Evolutionary conservation across 768 basidiomycete species (phyloP).

Genomic region (Rhizopogon vulgaris): DNA sequence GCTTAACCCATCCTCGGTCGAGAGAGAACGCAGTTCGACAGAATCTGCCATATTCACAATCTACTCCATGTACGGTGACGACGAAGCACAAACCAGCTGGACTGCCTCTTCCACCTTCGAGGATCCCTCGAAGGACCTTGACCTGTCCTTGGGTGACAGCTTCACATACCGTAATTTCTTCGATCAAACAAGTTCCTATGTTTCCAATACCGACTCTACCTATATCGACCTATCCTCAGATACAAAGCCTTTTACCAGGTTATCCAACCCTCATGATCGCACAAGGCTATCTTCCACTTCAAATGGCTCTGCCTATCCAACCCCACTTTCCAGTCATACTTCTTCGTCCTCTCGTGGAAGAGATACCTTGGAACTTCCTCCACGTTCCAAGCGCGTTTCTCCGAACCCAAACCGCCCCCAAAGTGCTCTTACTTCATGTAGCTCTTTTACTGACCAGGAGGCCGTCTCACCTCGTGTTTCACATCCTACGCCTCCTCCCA

Average conservation of each 20-base stretch:
- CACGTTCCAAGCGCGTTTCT: constrained; percentile 22
- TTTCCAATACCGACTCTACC: constrained; percentile 18
- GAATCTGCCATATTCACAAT: constrained; percentile 79
- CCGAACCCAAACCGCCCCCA: constrained; percentile 10
- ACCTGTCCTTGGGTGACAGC: constrained; percentile 26
- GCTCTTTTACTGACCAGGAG: constrained; percentile 18
- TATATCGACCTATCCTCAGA: constrained; percentile 25
- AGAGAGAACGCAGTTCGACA: constrained; percentile 50
- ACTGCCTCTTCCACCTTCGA: constrained; percentile 32
- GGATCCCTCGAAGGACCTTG: constrained; percentile 32
- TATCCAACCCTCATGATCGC: constrained; percentile 16
- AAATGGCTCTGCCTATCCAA: constrained; percentile 17
- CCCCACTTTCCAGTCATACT: constrained; percentile 15
- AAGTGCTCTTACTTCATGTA: constrained; percentile 23
- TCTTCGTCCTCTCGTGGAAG: constrained; percentile 9
- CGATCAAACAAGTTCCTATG: constrained; percentile 11
- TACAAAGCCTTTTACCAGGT: constrained; percentile 9
- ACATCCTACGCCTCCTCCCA: constrained; percentile 19
- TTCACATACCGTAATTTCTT: constrained; percentile 31
- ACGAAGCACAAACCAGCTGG: constrained; percentile 43
- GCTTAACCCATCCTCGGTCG: constrained; percentile 14
- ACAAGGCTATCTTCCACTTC: constrained; percentile 18
- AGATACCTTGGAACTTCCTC: constrained; percentile 16
- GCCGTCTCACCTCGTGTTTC: constrained; percentile 10
- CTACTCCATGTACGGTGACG: constrained; percentile 82